Evolutionary conservation across 768 basidiomycete genomes (phyloP).

Genomic region (Cyclocybe aegerita): DNA sequence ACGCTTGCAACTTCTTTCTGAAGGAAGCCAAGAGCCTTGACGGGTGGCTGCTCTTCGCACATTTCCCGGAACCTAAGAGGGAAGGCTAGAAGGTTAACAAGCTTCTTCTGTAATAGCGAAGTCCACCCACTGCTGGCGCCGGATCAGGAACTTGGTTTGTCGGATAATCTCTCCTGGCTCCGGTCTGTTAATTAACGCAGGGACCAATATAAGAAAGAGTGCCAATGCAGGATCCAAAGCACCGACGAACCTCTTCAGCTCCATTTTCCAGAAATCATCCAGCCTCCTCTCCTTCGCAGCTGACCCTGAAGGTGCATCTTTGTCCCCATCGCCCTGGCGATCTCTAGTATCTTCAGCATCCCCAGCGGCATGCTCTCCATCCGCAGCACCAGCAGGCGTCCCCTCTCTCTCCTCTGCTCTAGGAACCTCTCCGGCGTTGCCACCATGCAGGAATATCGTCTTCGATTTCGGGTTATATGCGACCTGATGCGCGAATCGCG

Average conservation of each 20-base stretch:
- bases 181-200: conserved; percentile 40
- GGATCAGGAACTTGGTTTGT: conserved; percentile 59
- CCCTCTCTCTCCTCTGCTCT: no score
- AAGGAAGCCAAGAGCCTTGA: conserved; percentile 71
- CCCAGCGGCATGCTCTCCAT: conserved; percentile 16
- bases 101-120: neutral
- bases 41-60: conserved; percentile 59
- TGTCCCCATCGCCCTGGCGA: conserved; percentile 3
- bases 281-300: conserved; percentile 46
- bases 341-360: conserved; percentile 12
- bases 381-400: conserved; percentile 11
- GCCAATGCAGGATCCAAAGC: neutral
- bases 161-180: conserved; percentile 62
- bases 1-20: conserved; percentile 68
- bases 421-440: conserved; percentile 53
- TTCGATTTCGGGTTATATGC: conserved; percentile 63
- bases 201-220: neutral
- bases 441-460: conserved; percentile 71
- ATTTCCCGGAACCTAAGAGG: conserved; percentile 74
- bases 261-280: conserved; percentile 82
- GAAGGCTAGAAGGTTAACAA: neutral
- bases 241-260: conserved; percentile 54
- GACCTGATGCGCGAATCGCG: conserved; percentile 79
- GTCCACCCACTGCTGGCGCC: conserved; percentile 66
- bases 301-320: conserved; percentile 21